These are phyloP conservation scores for Jatropha multifida DNA, from an alignment of 441 rosid genomes.

Conservation along the genomic window DNA sequence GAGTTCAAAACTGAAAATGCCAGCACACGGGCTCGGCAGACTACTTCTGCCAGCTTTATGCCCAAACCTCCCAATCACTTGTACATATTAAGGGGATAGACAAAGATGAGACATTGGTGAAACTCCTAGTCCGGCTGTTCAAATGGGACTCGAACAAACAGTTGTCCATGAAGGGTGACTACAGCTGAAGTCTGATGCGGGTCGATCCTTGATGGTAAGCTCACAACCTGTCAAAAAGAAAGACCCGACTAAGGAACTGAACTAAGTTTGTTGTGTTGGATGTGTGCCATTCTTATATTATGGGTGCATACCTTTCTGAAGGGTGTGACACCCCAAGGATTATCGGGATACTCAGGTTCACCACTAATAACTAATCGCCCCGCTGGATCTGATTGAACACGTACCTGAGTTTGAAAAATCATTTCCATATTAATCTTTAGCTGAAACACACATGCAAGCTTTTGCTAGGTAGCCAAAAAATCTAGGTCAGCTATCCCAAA, in stretches of 20 bases:
- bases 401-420: conserved; percentile 45
- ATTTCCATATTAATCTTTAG: neutral
- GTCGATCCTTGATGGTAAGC: conserved; percentile 68
- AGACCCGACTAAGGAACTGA: neutral
- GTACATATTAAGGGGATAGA: neutral
- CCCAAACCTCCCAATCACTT: conserved; percentile 3
- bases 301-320: conserved; percentile 60
- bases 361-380: conserved; percentile 80
- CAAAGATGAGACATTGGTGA: neutral
- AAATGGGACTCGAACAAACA: conserved; percentile 61
- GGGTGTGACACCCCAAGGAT: conserved; percentile 88
- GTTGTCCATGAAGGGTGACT: conserved; percentile 73
- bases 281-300: conserved; percentile 1
- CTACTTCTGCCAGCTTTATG: conserved; percentile 6
- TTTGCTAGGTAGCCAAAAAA: neutral
- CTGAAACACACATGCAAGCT: neutral
- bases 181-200: conserved; percentile 69
- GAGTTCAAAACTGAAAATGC: conserved; percentile 2
- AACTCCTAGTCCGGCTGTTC: conserved; percentile 33
- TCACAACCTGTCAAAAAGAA: conserved; percentile 52
- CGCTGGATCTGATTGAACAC: conserved; percentile 83
- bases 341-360: conserved; percentile 71
- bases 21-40: neutral
- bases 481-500: neutral
- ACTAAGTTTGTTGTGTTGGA: neutral